These are phyloP conservation scores for Talaromyces sp. DNA, from an alignment of 2,329 filamentous ascomycete species.

Conservation along the genomic window DNA sequence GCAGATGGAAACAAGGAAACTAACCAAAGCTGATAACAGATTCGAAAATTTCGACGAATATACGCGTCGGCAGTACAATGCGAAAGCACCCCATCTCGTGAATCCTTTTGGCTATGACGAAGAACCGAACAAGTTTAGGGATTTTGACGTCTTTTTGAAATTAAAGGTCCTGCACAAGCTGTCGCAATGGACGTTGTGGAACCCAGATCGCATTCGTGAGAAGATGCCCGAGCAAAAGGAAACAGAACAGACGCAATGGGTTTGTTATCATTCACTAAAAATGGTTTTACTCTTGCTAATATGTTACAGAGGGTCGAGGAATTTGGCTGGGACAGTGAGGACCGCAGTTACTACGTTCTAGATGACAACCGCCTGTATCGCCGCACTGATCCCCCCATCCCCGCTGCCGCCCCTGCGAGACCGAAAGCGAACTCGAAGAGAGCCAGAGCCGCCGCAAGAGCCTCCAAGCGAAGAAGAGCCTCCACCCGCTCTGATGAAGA, in stretches of 20 bases:
- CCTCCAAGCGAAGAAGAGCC: slow-evolving; percentile 65
- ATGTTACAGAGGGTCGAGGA: slow-evolving; percentile 38
- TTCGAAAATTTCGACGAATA: slow-evolving; percentile 90
- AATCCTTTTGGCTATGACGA: slow-evolving; percentile 86
- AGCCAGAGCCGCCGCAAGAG: slow-evolving; percentile 56
- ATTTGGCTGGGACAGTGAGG: slow-evolving; percentile 77
- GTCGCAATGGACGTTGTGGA: slow-evolving; percentile 81
- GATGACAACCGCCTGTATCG: slow-evolving; percentile 94
- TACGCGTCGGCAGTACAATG: slow-evolving; percentile 76
- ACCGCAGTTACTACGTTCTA: slow-evolving; percentile 81
- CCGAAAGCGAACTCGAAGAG: slow-evolving; percentile 62
- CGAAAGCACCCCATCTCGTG: slow-evolving; percentile 64
- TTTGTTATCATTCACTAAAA: slow-evolving; percentile 39
- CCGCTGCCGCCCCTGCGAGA: slow-evolving; percentile 53
- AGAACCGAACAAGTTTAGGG: slow-evolving; percentile 64
- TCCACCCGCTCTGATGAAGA: slow-evolving; percentile 37
- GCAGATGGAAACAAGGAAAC: background rate
- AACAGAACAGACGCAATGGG: slow-evolving; percentile 76
- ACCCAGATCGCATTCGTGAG: slow-evolving; percentile 79
- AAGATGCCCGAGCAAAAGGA: slow-evolving; percentile 80
- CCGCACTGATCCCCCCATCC: slow-evolving; percentile 66
- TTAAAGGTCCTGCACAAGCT: slow-evolving; percentile 77
- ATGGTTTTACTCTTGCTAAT: background rate
- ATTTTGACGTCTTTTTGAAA: slow-evolving; percentile 79
- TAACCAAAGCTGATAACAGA: slow-evolving; percentile 42